A percentile compares a stretch with the other conserved stretches of the same genome.
These are phyloP conservation scores for Magnusiomyces suaveolens DNA, from an alignment of 1,139 yeast species.

Conservation along the genomic window DNA sequence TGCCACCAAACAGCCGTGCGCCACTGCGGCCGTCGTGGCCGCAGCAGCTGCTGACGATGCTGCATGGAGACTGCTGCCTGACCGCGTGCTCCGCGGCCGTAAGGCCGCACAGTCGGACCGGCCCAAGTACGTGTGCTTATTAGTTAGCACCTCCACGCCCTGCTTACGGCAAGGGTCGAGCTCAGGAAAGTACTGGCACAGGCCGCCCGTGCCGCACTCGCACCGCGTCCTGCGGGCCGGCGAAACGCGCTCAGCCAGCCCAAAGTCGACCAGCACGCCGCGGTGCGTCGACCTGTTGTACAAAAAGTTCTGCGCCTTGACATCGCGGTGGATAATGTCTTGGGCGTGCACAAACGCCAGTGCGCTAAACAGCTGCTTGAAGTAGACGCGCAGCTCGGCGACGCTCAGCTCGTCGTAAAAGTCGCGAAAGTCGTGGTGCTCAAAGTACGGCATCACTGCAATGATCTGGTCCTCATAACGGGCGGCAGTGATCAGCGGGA, in stretches of 20 bases:
- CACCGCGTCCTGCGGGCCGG: constrained; percentile 6
- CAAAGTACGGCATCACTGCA: constrained; percentile 84
- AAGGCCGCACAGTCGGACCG: no score
- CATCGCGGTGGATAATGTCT: constrained; percentile 77
- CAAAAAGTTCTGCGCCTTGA: constrained; percentile 71
- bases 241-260: constrained; percentile 54
- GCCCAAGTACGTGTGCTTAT: no score
- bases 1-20: background rate
- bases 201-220: constrained; percentile 8
- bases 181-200: background rate
- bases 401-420: constrained; percentile 73
- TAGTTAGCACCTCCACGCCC: no score
- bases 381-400: constrained; percentile 69
- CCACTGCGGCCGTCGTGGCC: background rate
- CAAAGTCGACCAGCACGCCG: constrained; percentile 89
- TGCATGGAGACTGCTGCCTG: no score
- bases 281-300: constrained; percentile 65
- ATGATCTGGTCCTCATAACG: constrained; percentile 85
- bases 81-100: no score
- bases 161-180: no score
- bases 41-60: background rate
- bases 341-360: constrained; percentile 65
- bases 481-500: constrained; percentile 81
- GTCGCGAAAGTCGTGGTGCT: constrained; percentile 78
- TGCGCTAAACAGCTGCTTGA: constrained; percentile 69